Evolutionary conservation across 306 rosid species (phyloP).

Genomic region (Malus domestica): DNA sequence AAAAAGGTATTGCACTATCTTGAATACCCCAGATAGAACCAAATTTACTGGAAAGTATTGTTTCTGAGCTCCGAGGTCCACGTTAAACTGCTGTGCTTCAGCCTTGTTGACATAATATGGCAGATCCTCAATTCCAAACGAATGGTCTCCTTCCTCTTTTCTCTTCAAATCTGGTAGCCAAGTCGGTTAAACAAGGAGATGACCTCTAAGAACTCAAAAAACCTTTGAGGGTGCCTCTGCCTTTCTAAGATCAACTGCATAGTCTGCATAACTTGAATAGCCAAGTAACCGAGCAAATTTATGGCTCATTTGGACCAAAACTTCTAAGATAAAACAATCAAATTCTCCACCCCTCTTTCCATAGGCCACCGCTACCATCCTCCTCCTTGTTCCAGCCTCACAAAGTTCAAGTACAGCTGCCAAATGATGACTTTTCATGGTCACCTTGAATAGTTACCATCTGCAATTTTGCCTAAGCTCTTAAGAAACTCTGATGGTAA

Average conservation of each 20-base stretch:
- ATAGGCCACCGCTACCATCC: constrained; percentile 61
- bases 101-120: constrained; percentile 60
- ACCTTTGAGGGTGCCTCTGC: constrained; percentile 89
- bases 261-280: constrained; percentile 83
- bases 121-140: constrained; percentile 84
- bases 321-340: constrained; percentile 66
- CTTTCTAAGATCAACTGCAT: constrained; percentile 71
- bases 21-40: constrained; percentile 90
- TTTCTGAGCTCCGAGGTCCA: constrained; percentile 72
- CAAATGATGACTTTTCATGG: constrained; percentile 62
- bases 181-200: constrained; percentile 57
- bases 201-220: constrained; percentile 78
- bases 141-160: constrained; percentile 78
- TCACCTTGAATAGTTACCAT: constrained; percentile 65
- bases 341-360: constrained; percentile 78
- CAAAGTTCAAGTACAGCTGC: constrained; percentile 76
- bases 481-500: constrained; percentile 69
- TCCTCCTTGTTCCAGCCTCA: constrained; percentile 74
- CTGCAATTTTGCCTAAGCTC: constrained; percentile 63
- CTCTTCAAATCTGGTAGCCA: constrained; percentile 79
- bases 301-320: constrained; percentile 80
- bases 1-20: constrained; percentile 75
- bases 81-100: constrained; percentile 54
- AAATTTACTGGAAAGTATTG: constrained; percentile 78
- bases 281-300: constrained; percentile 81